These are phyloP conservation scores for Pyrrhoderma noxium DNA, from an alignment of 1,284 basidiomycete species.

Conservation along the genomic window DNA sequence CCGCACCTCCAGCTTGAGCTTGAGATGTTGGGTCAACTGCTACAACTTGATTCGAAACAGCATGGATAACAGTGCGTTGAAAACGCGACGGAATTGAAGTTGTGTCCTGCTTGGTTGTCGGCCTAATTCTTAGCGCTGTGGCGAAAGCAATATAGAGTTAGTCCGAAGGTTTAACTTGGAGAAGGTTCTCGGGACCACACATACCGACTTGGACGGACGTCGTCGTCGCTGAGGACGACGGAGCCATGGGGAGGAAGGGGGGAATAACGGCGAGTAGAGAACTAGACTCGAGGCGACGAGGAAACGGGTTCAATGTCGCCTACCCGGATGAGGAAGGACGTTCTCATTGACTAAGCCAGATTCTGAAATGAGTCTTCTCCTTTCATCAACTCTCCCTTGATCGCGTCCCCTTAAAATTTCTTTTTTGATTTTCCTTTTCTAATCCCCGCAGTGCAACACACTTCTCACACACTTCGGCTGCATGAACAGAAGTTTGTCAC, in stretches of 20 bases:
- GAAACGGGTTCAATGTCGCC: no score
- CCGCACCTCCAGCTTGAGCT: constrained; percentile 37
- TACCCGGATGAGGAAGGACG: no score
- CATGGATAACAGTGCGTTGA: constrained; percentile 82
- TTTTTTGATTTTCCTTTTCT: no score
- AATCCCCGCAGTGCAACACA: no score
- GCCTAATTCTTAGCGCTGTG: constrained; percentile 87
- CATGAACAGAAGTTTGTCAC: no score
- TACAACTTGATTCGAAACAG: constrained; percentile 60
- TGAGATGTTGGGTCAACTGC: constrained; percentile 61
- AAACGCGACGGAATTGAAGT: constrained; percentile 87
- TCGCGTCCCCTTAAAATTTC: no score
- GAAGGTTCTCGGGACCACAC: constrained; percentile 29
- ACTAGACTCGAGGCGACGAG: no score
- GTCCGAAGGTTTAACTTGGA: background rate
- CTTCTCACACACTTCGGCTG: no score
- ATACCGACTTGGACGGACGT: constrained; percentile 87
- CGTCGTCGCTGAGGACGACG: constrained; percentile 54
- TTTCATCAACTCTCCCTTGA: no score
- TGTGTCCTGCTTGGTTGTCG: constrained; percentile 77
- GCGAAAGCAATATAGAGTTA: constrained; percentile 7
- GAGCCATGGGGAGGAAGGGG: constrained; percentile 43
- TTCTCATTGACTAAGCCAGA: no score
- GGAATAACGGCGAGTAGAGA: constrained; percentile 7
- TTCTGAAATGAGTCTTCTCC: no score